phyloP scores from a whole-genome alignment of 164 flowering plant species.

The Macadamia tetraphylla region DNA sequence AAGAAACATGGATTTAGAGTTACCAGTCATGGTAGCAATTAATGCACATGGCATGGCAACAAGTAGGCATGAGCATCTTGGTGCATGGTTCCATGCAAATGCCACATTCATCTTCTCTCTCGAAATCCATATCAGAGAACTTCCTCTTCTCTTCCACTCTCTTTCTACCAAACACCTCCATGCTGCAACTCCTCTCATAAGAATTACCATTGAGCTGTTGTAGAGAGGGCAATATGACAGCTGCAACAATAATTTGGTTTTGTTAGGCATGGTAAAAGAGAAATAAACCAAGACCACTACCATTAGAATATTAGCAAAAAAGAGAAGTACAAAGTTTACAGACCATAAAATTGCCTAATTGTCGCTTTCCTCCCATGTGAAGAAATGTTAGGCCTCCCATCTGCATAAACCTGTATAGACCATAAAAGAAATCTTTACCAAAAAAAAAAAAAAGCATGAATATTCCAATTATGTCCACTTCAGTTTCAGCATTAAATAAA shows the following conservation, averaged over 20 bases:
- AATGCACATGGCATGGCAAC: conserved; percentile 93
- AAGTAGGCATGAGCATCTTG: conserved; percentile 85
- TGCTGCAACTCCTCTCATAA: conserved; percentile 16
- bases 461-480: neutral
- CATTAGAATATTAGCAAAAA: neutral
- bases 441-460: neutral
- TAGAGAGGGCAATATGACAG: conserved; percentile 78
- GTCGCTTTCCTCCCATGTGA: conserved; percentile 62
- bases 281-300: neutral
- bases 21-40: conserved; percentile 92
- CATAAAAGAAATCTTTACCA: neutral
- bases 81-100: conserved; percentile 76
- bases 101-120: conserved; percentile 89
- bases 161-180: conserved; percentile 30
- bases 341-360: conserved; percentile 65
- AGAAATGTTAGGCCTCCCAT: conserved; percentile 43
- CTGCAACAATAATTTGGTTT: conserved; percentile 30
- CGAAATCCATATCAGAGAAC: conserved; percentile 39
- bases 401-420: conserved; percentile 40
- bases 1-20: neutral
- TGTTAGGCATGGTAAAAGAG: conserved; percentile 2
- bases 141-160: conserved; percentile 31
- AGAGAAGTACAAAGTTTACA: conserved; percentile 5
- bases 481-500: no score
- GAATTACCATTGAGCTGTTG: conserved; percentile 51